phyloP scores from a whole-genome alignment of 164 flowering plant species.

The Vitis rupestris region DNA sequence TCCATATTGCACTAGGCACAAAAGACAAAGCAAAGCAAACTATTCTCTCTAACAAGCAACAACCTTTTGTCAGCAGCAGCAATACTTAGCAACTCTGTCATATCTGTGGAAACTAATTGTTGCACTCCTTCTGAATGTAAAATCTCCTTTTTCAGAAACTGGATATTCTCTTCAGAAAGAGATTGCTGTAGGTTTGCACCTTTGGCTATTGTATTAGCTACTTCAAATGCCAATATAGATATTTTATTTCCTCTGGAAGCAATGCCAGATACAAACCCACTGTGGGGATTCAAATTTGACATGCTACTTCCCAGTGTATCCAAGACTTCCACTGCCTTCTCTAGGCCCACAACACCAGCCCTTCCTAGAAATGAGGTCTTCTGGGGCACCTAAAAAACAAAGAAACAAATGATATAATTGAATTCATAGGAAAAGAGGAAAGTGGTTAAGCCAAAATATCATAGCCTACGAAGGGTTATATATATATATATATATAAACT shows the following conservation, averaged over 20 bases:
- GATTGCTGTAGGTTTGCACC: conserved; percentile 58
- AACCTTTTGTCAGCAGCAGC: conserved; percentile 75
- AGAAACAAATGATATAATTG: not conserved
- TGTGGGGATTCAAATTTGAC: conserved; percentile 43
- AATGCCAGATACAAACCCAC: conserved; percentile 45
- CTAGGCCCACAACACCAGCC: conserved; percentile 53
- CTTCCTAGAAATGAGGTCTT: conserved; percentile 44
- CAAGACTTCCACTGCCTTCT: conserved; percentile 58
- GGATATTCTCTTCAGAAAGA: conserved; percentile 53
- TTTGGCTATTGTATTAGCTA: conserved; percentile 64
- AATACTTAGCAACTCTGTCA: conserved; percentile 48
- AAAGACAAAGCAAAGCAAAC: conserved; percentile 1
- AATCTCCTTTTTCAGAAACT: conserved; percentile 52
- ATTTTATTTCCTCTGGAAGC: conserved; percentile 47
- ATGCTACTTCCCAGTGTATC: conserved; percentile 67
- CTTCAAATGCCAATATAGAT: conserved; percentile 68
- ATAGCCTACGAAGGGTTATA: no score
- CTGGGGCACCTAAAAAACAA: conserved; percentile 25
- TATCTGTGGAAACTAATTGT: conserved; percentile 49
- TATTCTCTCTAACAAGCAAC: not conserved
- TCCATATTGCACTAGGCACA: not conserved
- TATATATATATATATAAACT: no score
- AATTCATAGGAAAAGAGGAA: not conserved
- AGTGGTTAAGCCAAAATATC: no score
- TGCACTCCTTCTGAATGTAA: conserved; percentile 52